Evolutionary conservation across 208 protist genomes (phyloP), one percentile per base, ranked within the genome.

Genomic region (Giardia duodenalis): DNA sequence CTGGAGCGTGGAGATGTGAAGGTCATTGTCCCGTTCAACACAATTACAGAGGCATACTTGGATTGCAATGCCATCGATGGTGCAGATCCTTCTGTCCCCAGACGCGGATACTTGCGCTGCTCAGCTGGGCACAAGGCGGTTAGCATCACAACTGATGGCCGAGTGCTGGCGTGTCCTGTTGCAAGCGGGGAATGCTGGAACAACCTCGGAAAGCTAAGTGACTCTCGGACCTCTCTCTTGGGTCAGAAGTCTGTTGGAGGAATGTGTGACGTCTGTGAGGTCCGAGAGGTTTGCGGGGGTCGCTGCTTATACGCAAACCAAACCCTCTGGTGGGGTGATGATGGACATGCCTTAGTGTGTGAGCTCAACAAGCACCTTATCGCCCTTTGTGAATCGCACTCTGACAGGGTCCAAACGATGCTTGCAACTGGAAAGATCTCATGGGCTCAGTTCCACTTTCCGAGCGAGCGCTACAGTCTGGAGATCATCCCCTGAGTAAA

Each of bases 221-320:
- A 87, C 30, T 42, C 88, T 19, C 44, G 46, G 43, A 44, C 45
- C 4, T 0, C 39, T 19, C 19, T 94, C 4, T 47, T 76, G 42
- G 42, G 90, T 10, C 48, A 67, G 44, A 0, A 44, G 2, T 0
- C 47, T 22, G 39, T 93, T 10, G n/a, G 39, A 19, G n/a, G 42
- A n/a, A 93, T 89, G 22, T 95, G 94, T 67, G 47, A 88, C 19
- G 30, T 22, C 0, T 95, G 94, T 88, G 57, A 93, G 0, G 88
- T 91, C 0, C 45, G 44, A 2, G 1, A 92, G 0, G 30, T 92
- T 0, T 95, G 94, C 76, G 92, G 92, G n/a, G 94, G 94, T 43
- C 48, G 94, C 43, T 95, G 94, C 88, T 19, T 94, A 39, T 95
- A 94, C 87, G 93, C 92, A 4, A 94, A 93, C 45, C 39, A 92